Percentiles rank a stretch among this genome's conserved stretches.
These are phyloP conservation scores for Goffeauzyma gilvescens DNA, from an alignment of 768 basidiomycete genomes.

Conservation along the genomic window DNA sequence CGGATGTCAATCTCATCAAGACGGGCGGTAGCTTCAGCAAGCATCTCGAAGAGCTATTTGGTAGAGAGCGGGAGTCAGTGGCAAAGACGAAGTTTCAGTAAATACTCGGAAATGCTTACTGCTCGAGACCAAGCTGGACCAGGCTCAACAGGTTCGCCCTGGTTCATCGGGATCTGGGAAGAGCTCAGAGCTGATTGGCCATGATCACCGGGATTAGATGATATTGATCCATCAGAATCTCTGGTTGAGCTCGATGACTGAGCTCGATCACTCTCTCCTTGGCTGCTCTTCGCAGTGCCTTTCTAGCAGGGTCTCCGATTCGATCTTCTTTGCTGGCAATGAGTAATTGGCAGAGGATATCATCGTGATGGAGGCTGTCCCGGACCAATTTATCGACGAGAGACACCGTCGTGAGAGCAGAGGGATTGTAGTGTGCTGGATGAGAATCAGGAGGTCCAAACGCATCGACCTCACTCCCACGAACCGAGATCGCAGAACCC, in stretches of 20 bases:
- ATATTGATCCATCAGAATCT: background rate
- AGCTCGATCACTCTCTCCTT: constrained; percentile 26
- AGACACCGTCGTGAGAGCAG: constrained; percentile 21
- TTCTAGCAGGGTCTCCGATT: constrained; percentile 26
- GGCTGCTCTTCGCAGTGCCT: constrained; percentile 26
- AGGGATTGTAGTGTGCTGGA: no score
- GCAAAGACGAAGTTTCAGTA: no score
- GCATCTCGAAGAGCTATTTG: constrained; percentile 11
- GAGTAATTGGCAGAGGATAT: constrained; percentile 27
- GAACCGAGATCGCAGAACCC: no score
- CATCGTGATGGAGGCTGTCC: constrained; percentile 27
- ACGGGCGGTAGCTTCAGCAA: constrained; percentile 5
- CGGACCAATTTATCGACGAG: constrained; percentile 24
- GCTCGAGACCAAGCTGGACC: constrained; percentile 9
- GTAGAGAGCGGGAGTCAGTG: no score
- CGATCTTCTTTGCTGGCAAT: constrained; percentile 22
- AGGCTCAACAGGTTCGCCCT: no score
- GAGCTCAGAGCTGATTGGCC: background rate
- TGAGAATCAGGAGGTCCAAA: no score
- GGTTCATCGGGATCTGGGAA: background rate
- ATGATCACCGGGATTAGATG: background rate
- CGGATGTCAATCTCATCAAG: constrained; percentile 7
- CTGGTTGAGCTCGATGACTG: constrained; percentile 3
- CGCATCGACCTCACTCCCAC: no score
- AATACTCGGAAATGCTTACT: background rate